Evolutionary conservation across 2,329 filamentous ascomycete genomes (phyloP).

Genomic region (Alternaria alternata): DNA sequence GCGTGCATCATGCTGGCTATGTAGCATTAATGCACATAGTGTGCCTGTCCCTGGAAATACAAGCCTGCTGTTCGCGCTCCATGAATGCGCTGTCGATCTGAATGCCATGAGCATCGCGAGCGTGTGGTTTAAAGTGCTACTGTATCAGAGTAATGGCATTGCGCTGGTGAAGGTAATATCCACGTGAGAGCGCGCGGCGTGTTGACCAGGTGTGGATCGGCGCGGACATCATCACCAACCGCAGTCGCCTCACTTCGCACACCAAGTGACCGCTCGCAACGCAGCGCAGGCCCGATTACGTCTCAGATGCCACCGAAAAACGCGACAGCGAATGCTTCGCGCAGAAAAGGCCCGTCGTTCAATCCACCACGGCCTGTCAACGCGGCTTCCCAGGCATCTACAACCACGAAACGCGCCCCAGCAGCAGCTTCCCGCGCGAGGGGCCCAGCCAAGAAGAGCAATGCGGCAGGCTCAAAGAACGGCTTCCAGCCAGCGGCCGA

Average conservation of each 20-base stretch:
- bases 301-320: conserved; percentile 39
- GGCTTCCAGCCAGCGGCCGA: conserved; percentile 34
- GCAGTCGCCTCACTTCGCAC: not conserved
- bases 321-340: conserved; percentile 24
- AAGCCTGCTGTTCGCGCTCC: no score
- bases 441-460: conserved; percentile 27
- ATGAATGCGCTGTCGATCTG: not conserved
- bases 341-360: conserved; percentile 47
- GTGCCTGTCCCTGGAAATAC: not conserved
- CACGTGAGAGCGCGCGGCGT: conserved; percentile 21
- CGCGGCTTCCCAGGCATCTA: conserved; percentile 29
- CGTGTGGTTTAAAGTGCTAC: not conserved
- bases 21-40: not conserved
- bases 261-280: not conserved
- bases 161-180: conserved; percentile 3
- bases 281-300: not conserved
- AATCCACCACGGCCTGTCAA: conserved; percentile 49
- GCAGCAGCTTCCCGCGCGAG: conserved; percentile 10
- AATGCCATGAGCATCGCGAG: not conserved
- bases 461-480: conserved; percentile 24
- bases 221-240: conserved; percentile 6
- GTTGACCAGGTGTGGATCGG: not conserved
- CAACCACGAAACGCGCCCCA: conserved; percentile 32
- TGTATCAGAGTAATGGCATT: not conserved
- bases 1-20: not conserved